Evolutionary conservation across 1,284 basidiomycete species (phyloP).

Genomic region (Xerocomus cyaneibrunnescens): DNA sequence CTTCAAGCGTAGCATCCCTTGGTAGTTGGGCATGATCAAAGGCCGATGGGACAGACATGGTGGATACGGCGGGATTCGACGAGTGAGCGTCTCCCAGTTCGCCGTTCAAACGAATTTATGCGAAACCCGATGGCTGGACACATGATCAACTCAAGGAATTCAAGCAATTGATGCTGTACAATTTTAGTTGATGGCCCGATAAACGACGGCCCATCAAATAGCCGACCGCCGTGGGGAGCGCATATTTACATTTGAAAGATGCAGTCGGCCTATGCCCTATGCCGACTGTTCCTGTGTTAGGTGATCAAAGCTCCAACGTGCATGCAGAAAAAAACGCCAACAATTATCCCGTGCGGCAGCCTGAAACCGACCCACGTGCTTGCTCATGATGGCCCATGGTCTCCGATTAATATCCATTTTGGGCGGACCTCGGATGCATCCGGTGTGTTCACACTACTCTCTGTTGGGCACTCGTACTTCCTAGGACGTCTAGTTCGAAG

Average conservation of each 20-base stretch:
- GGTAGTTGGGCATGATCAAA: neutral
- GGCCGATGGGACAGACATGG: slow-evolving; percentile 17
- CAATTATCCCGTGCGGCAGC: too few species aligned
- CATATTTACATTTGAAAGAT: too few species aligned
- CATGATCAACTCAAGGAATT: neutral
- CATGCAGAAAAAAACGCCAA: too few species aligned
- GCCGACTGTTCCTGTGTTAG: neutral
- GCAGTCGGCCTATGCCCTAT: neutral
- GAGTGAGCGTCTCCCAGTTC: neutral
- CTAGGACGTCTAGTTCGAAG: too few species aligned
- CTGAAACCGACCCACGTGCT: too few species aligned
- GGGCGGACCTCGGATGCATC: too few species aligned
- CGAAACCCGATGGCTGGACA: neutral
- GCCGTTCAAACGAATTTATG: slow-evolving; percentile 21
- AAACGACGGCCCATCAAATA: neutral
- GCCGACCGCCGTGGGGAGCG: neutral
- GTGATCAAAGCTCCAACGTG: neutral
- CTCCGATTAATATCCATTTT: too few species aligned
- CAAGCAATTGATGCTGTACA: neutral
- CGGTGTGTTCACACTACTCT: too few species aligned
- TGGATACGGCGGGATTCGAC: neutral
- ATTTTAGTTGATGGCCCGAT: neutral
- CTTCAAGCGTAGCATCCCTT: neutral
- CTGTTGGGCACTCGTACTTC: too few species aligned
- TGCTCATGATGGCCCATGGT: too few species aligned